Evolutionary conservation across 78 protist species (phyloP).

Genomic region (Cavenderia fasciculata): DNA sequence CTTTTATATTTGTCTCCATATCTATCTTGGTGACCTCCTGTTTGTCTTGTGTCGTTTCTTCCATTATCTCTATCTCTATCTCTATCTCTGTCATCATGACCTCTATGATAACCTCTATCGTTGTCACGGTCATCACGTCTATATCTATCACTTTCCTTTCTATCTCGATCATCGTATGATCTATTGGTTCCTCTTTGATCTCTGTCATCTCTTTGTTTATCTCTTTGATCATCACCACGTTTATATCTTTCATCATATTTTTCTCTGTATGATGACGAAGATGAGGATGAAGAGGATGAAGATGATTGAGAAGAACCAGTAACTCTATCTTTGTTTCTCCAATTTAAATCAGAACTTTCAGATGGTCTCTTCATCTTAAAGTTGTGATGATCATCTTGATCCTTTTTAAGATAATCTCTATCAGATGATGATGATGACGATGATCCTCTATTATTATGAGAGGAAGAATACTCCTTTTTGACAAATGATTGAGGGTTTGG

Average conservation of each 20-base stretch:
- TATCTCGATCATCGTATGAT: neutral
- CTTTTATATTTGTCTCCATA: neutral
- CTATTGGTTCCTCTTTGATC: neutral
- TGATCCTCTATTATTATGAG: neutral
- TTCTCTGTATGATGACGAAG: neutral
- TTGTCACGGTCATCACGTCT: neutral
- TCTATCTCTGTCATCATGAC: neutral
- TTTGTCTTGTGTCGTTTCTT: neutral
- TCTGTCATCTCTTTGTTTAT: too few relatives aligned
- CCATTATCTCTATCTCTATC: constrained; percentile 31
- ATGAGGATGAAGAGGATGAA: too few relatives aligned
- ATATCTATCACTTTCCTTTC: constrained; percentile 11
- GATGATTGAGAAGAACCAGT: too few relatives aligned
- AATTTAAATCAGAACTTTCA: neutral
- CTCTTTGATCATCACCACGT: neutral
- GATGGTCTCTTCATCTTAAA: constrained; percentile 48
- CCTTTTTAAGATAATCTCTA: constrained; percentile 41
- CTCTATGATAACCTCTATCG: neutral
- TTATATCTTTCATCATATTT: too few relatives aligned
- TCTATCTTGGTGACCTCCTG: neutral
- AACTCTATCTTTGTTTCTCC: too few relatives aligned
- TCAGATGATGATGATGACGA: neutral
- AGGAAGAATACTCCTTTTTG: too few relatives aligned
- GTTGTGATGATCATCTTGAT: neutral
- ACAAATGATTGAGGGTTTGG: too few relatives aligned